phyloP scores from a whole-genome alignment of 345 rosid genomes.

The Camelina neglecta region DNA sequence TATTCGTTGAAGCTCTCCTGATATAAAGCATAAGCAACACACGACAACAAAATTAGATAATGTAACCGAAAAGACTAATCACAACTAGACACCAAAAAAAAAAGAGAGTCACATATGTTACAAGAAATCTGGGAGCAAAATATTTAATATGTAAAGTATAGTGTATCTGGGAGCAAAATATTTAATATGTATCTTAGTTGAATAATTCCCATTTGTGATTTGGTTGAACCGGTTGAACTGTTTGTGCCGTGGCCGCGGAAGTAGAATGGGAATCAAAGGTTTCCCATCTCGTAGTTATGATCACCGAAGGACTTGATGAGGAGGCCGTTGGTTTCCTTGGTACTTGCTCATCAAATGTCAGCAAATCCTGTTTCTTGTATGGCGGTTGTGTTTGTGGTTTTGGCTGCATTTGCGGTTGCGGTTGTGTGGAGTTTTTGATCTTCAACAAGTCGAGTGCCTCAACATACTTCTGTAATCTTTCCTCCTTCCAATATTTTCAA shows the following conservation, averaged over 20 bases:
- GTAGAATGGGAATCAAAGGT: conserved; percentile 68
- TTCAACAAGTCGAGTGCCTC: conserved; percentile 82
- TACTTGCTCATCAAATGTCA: conserved; percentile 34
- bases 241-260: conserved; percentile 37
- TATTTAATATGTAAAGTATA: background rate
- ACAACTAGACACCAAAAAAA: conserved; percentile 5
- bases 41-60: conserved; percentile 4
- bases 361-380: conserved; percentile 12
- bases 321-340: conserved; percentile 47
- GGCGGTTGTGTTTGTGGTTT: conserved; percentile 31
- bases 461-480: conserved; percentile 84
- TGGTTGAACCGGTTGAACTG: conserved; percentile 50
- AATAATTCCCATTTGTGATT: conserved; percentile 80
- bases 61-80: conserved; percentile 16
- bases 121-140: background rate
- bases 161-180: background rate
- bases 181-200: conserved; percentile 34
- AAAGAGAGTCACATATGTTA: background rate
- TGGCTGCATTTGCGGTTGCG: conserved; percentile 42
- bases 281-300: conserved; percentile 88
- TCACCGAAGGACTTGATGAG: conserved; percentile 55
- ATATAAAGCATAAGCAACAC: background rate
- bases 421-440: conserved; percentile 65
- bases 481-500: conserved; percentile 55
- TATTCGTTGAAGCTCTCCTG: background rate